These are phyloP conservation scores for Areca catechu DNA, from an alignment of 176 grass and related monocot species.

Conservation along the genomic window DNA sequence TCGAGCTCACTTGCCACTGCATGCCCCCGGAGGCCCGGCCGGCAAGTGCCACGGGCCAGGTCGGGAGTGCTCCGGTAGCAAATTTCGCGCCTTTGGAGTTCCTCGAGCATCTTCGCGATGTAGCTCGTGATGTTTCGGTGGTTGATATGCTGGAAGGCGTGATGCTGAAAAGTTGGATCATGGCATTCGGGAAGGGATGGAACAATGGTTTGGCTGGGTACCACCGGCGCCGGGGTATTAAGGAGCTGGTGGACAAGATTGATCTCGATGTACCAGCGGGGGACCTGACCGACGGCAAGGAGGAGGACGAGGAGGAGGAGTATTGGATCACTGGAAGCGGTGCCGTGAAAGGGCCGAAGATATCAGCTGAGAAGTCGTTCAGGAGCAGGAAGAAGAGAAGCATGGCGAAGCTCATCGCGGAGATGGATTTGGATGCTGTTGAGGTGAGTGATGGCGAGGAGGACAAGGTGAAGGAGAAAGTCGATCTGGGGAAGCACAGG, in stretches of 20 bases:
- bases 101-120: constrained; percentile 25
- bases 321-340: not conserved
- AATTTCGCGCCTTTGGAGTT: constrained; percentile 46
- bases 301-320: constrained; percentile 18
- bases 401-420: too few relatives aligned
- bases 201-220: constrained; percentile 17
- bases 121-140: constrained; percentile 21
- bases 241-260: constrained; percentile 62
- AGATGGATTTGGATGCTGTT: too few relatives aligned
- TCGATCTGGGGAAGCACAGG: too few relatives aligned
- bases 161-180: constrained; percentile 43
- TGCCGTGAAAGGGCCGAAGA: not conserved
- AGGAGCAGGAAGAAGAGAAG: too few relatives aligned
- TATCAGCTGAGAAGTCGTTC: constrained; percentile 8
- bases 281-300: constrained; percentile 6
- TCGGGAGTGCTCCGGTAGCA: not conserved
- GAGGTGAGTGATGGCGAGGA: too few relatives aligned
- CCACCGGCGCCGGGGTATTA: constrained; percentile 17
- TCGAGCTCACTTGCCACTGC: constrained; percentile 29
- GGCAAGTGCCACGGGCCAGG: too few relatives aligned
- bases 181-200: constrained; percentile 37
- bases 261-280: constrained; percentile 55
- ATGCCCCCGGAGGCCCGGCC: constrained; percentile 8
- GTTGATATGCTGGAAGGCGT: constrained; percentile 28
- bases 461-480: too few relatives aligned